Percentiles rank a stretch among this genome's conserved stretches.
Evolutionary conservation across 179 eudicot genomes (phyloP).

Genomic region (Beta lomatogona): DNA sequence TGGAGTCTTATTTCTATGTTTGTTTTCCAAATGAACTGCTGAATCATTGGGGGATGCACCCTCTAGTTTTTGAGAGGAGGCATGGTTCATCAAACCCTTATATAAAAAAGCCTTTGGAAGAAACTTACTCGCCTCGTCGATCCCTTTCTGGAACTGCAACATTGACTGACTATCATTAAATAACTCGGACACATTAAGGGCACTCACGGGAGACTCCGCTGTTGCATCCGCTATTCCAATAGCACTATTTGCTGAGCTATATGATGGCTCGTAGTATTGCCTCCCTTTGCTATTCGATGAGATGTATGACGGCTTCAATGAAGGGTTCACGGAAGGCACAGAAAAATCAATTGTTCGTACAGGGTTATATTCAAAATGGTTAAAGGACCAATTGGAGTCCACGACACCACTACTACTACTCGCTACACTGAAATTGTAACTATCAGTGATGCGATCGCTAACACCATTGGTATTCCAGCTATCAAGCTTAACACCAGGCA

Average conservation of each 20-base stretch:
- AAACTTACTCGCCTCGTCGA: constrained; percentile 66
- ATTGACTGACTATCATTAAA: constrained; percentile 54
- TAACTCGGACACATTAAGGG: constrained; percentile 50
- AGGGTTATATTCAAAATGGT: constrained; percentile 30
- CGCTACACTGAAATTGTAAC: constrained; percentile 5
- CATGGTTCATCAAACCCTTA: constrained; percentile 8
- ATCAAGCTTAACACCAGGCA: constrained; percentile 12
- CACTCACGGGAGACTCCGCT: constrained; percentile 59
- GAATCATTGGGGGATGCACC: neutral
- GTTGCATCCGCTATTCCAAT: constrained; percentile 41
- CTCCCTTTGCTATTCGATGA: constrained; percentile 28
- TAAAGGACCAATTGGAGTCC: constrained; percentile 29
- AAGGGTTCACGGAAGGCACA: constrained; percentile 23
- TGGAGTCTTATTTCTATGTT: constrained; percentile 16
- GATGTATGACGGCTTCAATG: constrained; percentile 18
- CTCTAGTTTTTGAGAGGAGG: neutral
- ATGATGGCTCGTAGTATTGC: constrained; percentile 38
- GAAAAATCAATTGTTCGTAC: constrained; percentile 22
- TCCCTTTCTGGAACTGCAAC: constrained; percentile 61
- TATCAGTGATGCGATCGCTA: constrained; percentile 7
- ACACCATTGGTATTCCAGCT: constrained; percentile 6
- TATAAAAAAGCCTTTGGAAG: constrained; percentile 46
- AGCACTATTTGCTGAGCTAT: constrained; percentile 37
- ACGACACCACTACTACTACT: constrained; percentile 17
- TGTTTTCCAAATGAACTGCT: constrained; percentile 34